Evolutionary conservation across 306 rosid species (phyloP).

Genomic region (Rubus parviflorus): DNA sequence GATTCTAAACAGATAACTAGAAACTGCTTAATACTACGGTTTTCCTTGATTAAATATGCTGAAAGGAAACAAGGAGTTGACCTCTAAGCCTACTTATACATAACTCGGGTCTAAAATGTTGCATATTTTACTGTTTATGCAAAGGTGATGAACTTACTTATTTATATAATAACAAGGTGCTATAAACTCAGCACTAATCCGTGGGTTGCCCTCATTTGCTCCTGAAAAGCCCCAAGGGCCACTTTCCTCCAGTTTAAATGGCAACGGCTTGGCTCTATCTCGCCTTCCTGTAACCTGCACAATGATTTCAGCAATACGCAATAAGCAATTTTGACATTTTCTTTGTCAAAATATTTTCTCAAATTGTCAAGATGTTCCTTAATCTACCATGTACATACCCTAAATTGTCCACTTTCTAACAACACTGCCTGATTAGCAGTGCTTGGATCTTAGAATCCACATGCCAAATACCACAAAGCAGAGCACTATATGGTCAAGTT

Average conservation of each 20-base stretch:
- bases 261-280: conserved; percentile 91
- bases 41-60: not conserved
- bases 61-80: not conserved
- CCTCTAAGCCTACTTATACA: not conserved
- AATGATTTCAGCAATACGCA: conserved; percentile 21
- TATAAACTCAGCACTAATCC: conserved; percentile 77
- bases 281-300: conserved; percentile 95
- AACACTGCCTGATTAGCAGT: not conserved
- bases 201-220: conserved; percentile 89
- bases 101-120: not conserved
- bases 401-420: not conserved
- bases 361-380: not conserved
- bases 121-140: not conserved
- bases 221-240: conserved; percentile 93
- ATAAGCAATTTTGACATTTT: conserved; percentile 9
- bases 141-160: conserved; percentile 56
- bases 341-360: not conserved
- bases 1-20: conserved; percentile 11
- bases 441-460: not conserved
- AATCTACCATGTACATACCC: not conserved
- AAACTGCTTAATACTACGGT: conserved; percentile 3
- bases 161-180: conserved; percentile 87
- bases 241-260: conserved; percentile 71
- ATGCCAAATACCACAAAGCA: not conserved
- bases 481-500: not conserved